Conservation (phyloP, 495 filamentous ascomycete species). For the Trichoderma reesei region DNA sequence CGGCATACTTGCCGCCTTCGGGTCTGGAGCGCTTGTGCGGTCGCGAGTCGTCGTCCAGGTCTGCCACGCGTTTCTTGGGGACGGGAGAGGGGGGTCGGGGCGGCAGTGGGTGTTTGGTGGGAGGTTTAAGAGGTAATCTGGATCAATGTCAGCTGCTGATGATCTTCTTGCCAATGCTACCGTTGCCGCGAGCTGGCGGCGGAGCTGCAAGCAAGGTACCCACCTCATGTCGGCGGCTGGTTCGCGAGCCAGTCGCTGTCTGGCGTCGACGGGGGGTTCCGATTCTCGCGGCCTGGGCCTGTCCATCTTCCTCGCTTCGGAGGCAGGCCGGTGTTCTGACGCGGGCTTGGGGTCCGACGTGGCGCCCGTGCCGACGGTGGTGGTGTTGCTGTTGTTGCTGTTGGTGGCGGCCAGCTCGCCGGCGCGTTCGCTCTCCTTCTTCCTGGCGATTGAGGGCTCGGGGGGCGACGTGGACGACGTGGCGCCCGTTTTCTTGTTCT, state of each 20-base stretch:
- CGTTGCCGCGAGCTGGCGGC: not conserved
- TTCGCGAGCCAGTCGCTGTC: conserved; percentile 1
- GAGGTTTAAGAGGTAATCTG: conserved; percentile 15
- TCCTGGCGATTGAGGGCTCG: not conserved
- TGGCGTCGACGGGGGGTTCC: not conserved
- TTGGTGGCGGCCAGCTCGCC: not conserved
- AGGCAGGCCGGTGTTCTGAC: not conserved
- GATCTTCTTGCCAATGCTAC: not conserved
- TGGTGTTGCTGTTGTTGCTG: too few relatives aligned
- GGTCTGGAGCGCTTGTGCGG: conserved; percentile 30
- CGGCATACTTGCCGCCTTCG: conserved; percentile 21
- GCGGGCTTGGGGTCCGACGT: not conserved
- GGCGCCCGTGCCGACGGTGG: too few relatives aligned
- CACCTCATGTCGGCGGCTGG: conserved; percentile 9
- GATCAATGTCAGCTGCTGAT: conserved; percentile 14
- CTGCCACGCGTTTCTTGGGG: conserved; percentile 29
- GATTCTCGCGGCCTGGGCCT: not conserved
- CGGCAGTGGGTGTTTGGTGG: conserved; percentile 2
- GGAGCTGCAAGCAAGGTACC: not conserved
- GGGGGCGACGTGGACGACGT: conserved; percentile 26
- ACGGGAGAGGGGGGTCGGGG: conserved; percentile 23
- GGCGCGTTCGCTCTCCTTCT: conserved; percentile 5
- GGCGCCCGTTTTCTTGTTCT: conserved; percentile 24
- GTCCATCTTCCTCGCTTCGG: conserved; percentile 1
- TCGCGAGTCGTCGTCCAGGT: conserved; percentile 25